Evolutionary conservation across 495 filamentous ascomycete species (phyloP).

Genomic region (Podospora anserina): DNA sequence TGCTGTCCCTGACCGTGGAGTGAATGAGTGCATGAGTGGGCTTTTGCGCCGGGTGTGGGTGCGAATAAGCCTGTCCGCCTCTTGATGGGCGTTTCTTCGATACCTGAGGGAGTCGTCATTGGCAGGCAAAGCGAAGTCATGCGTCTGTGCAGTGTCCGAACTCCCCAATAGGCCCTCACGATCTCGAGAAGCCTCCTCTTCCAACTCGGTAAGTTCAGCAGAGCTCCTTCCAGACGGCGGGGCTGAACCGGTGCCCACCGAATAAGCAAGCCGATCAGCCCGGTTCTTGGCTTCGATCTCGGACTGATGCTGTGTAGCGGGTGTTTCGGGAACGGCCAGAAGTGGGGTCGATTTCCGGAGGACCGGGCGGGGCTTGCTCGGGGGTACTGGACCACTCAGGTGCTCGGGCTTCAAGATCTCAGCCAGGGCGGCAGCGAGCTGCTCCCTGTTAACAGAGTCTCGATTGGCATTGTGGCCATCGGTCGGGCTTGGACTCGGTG

Average conservation of each 20-base stretch:
- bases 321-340: conserved; percentile 11
- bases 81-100: conserved; percentile 23
- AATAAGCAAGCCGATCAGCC: conserved; percentile 35
- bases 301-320: conserved; percentile 19
- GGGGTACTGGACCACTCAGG: conserved; percentile 15
- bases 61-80: conserved; percentile 28
- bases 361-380: conserved; percentile 30
- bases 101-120: conserved; percentile 13
- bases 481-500: conserved; percentile 16
- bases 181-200: conserved; percentile 4
- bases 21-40: conserved; percentile 17
- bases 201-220: conserved; percentile 20
- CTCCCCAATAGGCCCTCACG: conserved; percentile 7
- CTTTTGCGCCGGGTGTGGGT: conserved; percentile 24
- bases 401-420: conserved; percentile 25
- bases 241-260: conserved; percentile 34
- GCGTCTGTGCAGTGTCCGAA: not conserved
- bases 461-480: conserved; percentile 2
- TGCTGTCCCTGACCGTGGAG: conserved; percentile 22
- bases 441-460: conserved; percentile 30
- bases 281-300: conserved; percentile 34
- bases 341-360: conserved; percentile 23
- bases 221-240: conserved; percentile 33
- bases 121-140: conserved; percentile 14
- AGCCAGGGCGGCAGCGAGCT: conserved; percentile 25